Evolutionary conservation across 495 filamentous ascomycete species (phyloP).

Genomic region (Aspergillus asperescens): DNA sequence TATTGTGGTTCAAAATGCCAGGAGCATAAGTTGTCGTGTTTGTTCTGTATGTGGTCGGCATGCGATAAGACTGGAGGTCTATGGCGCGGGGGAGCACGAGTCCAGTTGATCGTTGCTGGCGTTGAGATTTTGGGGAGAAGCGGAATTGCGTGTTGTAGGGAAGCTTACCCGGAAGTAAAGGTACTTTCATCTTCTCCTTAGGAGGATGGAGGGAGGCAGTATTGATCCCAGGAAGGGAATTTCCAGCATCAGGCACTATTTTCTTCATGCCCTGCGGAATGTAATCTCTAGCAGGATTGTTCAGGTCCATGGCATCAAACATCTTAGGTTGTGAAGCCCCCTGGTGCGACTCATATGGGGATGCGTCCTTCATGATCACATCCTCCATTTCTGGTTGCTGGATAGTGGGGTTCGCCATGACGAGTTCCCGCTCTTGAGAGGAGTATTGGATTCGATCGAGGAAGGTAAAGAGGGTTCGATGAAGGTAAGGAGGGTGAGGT

Average conservation of each 20-base stretch:
- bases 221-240: neutral
- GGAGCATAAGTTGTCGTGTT: neutral
- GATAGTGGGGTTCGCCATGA: constrained; percentile 12
- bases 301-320: constrained; percentile 21
- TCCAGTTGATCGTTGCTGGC: neutral
- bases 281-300: neutral
- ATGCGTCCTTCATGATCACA: constrained; percentile 14
- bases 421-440: neutral
- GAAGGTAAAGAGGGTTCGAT: neutral
- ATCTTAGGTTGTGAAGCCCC: neutral
- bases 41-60: neutral
- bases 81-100: neutral
- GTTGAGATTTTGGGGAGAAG: constrained; percentile 13
- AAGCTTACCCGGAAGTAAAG: neutral
- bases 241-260: neutral
- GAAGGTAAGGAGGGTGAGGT: neutral
- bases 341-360: neutral
- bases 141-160: constrained; percentile 5
- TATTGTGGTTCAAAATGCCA: neutral
- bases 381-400: constrained; percentile 14
- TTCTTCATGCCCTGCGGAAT: neutral
- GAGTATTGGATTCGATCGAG: neutral
- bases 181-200: neutral
- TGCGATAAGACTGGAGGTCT: neutral
- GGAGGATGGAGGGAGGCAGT: neutral